phyloP scores from a whole-genome alignment of 2,329 filamentous ascomycete species.

The Microthyrium microscopicum region DNA sequence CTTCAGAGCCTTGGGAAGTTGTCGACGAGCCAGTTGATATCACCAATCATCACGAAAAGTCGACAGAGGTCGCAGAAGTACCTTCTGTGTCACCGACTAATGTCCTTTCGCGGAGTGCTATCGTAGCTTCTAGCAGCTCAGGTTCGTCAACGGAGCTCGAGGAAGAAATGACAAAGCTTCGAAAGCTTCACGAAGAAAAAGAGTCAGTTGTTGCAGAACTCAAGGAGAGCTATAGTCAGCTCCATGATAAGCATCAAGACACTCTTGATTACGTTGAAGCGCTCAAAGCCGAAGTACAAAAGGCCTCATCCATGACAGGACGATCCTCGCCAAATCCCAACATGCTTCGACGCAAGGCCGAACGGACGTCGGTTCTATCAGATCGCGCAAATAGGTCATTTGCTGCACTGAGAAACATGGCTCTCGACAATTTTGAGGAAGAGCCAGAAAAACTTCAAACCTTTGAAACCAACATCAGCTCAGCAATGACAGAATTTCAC shows the following conservation, averaged over 20 bases:
- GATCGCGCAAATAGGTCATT: conserved; percentile 88
- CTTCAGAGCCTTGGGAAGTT: conserved; percentile 11
- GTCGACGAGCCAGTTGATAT: no score
- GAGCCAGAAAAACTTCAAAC: conserved; percentile 75
- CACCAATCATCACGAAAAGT: no score
- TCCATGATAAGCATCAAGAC: conserved; percentile 68
- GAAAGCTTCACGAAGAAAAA: conserved; percentile 55
- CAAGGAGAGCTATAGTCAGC: conserved; percentile 60
- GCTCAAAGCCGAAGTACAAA: conserved; percentile 71
- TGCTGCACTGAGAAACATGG: conserved; percentile 75
- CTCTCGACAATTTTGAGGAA: conserved; percentile 66
- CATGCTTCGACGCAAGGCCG: conserved; percentile 85
- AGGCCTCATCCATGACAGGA: conserved; percentile 46
- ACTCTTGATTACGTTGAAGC: conserved; percentile 77
- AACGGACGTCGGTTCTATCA: conserved; percentile 60
- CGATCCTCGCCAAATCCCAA: conserved; percentile 46
- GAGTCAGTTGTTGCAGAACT: conserved; percentile 59
- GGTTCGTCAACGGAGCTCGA: conserved; percentile 5
- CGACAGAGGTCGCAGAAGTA: not conserved
- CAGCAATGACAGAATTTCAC: conserved; percentile 84
- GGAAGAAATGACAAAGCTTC: conserved; percentile 56
- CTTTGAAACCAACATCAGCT: conserved; percentile 81
- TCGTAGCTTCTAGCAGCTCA: no score
- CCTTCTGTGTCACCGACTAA: no score
- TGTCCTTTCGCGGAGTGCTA: no score